A percentile compares a stretch with the other conserved stretches of the same genome.
Evolutionary conservation across 208 protist genomes (phyloP).

Genomic region (Leishmania arabica): DNA sequence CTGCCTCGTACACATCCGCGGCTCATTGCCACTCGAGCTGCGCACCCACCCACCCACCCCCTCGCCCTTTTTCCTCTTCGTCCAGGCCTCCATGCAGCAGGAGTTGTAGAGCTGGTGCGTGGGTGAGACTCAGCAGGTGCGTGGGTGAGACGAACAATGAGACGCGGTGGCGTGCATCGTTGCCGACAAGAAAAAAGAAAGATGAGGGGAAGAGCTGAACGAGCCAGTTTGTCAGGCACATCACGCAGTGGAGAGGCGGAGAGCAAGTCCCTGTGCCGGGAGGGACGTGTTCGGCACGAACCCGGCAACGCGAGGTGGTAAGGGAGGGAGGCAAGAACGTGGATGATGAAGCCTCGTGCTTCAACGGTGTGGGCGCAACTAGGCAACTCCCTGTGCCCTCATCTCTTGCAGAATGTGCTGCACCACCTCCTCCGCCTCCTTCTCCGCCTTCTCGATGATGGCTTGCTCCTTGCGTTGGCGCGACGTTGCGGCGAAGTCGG

Average conservation of each 20-base stretch:
- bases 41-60: not conserved
- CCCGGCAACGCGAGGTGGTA: not conserved
- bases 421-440: conserved; percentile 75
- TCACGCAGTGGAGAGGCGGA: not conserved
- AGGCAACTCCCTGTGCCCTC: conserved; percentile 31
- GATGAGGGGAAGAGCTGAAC: not conserved
- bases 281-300: not conserved
- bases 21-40: not conserved
- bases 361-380: not conserved
- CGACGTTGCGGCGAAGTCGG: conserved; percentile 14
- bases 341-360: not conserved
- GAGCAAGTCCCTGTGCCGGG: not conserved
- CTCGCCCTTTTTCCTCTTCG: not conserved
- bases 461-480: conserved; percentile 50
- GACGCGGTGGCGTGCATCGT: not conserved
- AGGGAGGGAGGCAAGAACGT: not conserved
- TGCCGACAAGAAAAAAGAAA: not conserved
- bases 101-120: not conserved
- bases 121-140: not conserved
- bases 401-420: conserved; percentile 80
- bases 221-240: not conserved
- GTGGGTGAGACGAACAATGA: not conserved
- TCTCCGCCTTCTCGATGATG: conserved; percentile 74
- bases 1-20: not conserved
- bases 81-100: not conserved